Base-by-base conservation (phyloP, 2,329 filamentous ascomycete species). In the Aspergillus tubingensis region DNA sequence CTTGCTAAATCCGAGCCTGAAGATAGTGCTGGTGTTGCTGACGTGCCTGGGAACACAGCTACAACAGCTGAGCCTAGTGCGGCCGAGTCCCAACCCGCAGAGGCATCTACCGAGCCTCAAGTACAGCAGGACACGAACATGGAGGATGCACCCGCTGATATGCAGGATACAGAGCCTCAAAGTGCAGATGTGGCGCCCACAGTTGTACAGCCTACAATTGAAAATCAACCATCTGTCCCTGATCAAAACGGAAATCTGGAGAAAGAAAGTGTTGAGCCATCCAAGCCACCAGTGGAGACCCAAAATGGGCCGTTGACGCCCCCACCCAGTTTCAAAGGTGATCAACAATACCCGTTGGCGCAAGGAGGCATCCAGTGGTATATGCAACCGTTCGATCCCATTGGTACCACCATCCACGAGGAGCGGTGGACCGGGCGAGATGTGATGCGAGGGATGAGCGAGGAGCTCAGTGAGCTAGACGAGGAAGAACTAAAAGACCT, bases 361-460 rank as follows among this genome's bases (percentile, higher is more conserved):
- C 83, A 89, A 52, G 94, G 94, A 60, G 94, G 94, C 36, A 82
- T 96, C 11, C 87, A 91, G 7, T 97, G 92, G 92, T 96, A 96
- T 75, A 85, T 96, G 61, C 86, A 91, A 70, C 84, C 86, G 8
- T 96, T 96, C 72, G 86, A 95, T 54, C 89, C 91, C 57, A 70
- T 86, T 56, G 94, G 92, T 59, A 96, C 92, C 0, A 94, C 89
- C 0, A 86, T 94, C 8, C 82, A 91, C 58, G 89, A 89, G 65
- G 90, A 94, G 76, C 83, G 87, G 55, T 91, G 88, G 82, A 87
- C 85, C 0, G 91, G 88, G 2, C 84, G 88, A 36, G 90, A 93
- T 58, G 86, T 90, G n/a, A 79, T 86, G 66, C 82, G 86, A 30
- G 85, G 83, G 13, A 87, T 94, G 76, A 96, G 91, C 69, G 93